Percentiles rank a stretch among this genome's conserved stretches.
phyloP scores from a whole-genome alignment of 2,329 filamentous ascomycete genomes.

The Penicillium sp. region DNA sequence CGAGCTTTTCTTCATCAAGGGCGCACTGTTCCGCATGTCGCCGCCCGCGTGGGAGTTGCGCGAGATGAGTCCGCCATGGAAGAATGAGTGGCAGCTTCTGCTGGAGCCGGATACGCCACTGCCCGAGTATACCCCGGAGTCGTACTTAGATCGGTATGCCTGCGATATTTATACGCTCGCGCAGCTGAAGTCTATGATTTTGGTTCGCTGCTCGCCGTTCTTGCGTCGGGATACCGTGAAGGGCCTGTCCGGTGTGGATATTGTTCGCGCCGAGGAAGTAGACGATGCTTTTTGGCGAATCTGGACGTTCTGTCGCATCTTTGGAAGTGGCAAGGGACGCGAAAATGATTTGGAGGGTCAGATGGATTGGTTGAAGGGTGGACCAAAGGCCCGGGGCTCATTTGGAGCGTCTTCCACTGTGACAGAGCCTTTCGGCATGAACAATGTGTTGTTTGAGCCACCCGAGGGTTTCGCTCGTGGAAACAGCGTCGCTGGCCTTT shows the following conservation, averaged over 20 bases:
- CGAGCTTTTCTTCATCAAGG: conserved; percentile 61
- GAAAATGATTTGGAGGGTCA: conserved; percentile 66
- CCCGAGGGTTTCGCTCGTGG: conserved; percentile 64
- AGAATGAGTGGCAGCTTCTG: conserved; percentile 48
- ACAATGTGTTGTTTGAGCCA: conserved; percentile 61
- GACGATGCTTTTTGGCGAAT: conserved; percentile 70
- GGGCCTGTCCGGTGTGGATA: conserved; percentile 58
- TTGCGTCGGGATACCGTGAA: conserved; percentile 62
- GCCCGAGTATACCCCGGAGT: conserved; percentile 59
- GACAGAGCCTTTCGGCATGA: conserved; percentile 58
- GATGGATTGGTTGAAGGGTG: conserved; percentile 68
- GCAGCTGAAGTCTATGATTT: conserved; percentile 62
- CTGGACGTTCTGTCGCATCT: conserved; percentile 70
- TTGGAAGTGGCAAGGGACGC: conserved; percentile 63
- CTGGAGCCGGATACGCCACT: conserved; percentile 54
- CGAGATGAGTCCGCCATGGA: conserved; percentile 62
- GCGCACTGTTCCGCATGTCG: conserved; percentile 59
- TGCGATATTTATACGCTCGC: conserved; percentile 61
- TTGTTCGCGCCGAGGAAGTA: conserved; percentile 57
- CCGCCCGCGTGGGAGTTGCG: conserved; percentile 66
- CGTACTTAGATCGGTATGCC: conserved; percentile 59
- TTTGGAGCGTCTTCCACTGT: conserved; percentile 50
- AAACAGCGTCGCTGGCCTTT: conserved; percentile 59
- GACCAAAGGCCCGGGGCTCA: conserved; percentile 56
- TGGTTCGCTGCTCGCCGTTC: conserved; percentile 62